phyloP scores from a whole-genome alignment of 768 basidiomycete genomes.

The Termitomyces sp. region DNA sequence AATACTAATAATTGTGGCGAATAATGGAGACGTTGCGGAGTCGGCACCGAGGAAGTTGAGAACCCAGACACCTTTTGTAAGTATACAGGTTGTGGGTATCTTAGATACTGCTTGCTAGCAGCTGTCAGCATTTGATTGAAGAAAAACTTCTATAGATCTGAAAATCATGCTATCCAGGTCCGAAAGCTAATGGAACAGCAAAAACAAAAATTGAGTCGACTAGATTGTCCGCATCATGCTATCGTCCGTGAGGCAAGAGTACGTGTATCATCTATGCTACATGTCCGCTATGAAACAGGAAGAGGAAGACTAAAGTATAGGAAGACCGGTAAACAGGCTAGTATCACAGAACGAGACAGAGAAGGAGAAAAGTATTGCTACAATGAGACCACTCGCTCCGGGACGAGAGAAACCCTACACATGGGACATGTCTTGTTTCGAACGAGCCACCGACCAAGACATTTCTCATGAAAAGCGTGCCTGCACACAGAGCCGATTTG shows the following conservation, averaged over 20 bases:
- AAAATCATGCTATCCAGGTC: background rate
- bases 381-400: conserved; percentile 21
- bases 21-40: background rate
- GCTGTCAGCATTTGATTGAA: background rate
- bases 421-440: conserved; percentile 59
- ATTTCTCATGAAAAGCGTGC: conserved; percentile 64
- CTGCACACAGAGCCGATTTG: conserved; percentile 52
- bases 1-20: too few species aligned
- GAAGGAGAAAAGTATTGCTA: background rate
- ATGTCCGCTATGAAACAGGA: background rate
- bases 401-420: conserved; percentile 44
- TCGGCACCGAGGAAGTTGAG: background rate
- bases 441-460: conserved; percentile 57
- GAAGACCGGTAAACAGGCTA: background rate
- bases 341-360: background rate
- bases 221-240: background rate
- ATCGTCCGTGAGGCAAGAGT: background rate
- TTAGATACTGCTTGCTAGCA: background rate
- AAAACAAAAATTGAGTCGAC: background rate
- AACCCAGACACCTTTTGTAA: background rate
- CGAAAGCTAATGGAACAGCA: background rate
- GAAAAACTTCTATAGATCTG: too few species aligned
- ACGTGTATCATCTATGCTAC: background rate
- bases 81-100: background rate
- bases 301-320: background rate